Evolutionary conservation across 2,329 filamentous ascomycete species (phyloP).

Genomic region (Polychaeton citri): DNA sequence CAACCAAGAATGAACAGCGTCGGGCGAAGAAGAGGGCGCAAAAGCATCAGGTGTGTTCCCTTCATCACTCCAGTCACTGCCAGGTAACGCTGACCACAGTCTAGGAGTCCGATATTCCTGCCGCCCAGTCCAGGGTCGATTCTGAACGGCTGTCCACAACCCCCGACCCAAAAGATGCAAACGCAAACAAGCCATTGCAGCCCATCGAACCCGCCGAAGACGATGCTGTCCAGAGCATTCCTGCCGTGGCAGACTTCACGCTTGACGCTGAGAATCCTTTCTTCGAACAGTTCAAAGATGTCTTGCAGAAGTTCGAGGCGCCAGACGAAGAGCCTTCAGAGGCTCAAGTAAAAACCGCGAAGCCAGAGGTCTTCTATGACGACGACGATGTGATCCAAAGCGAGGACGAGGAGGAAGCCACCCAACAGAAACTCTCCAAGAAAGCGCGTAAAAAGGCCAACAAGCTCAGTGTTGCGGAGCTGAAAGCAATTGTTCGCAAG

Average conservation of each 20-base stretch:
- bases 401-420: slow-evolving; percentile 59
- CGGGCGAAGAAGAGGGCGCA: slow-evolving; percentile 90
- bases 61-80: background rate
- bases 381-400: slow-evolving; percentile 79
- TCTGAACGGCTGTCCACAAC: slow-evolving; percentile 1
- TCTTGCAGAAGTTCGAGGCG: slow-evolving; percentile 68
- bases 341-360: slow-evolving; percentile 52
- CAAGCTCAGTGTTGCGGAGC: slow-evolving; percentile 85
- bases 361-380: slow-evolving; percentile 72
- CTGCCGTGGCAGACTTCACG: slow-evolving; percentile 3
- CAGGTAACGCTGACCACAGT: no score
- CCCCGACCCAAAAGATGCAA: slow-evolving; percentile 7
- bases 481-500: slow-evolving; percentile 81
- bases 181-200: slow-evolving; percentile 10
- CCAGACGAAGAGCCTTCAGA: slow-evolving; percentile 29
- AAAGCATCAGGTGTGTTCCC: slow-evolving; percentile 48
- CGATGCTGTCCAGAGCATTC: slow-evolving; percentile 14
- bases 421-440: slow-evolving; percentile 64
- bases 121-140: background rate
- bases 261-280: slow-evolving; percentile 46
- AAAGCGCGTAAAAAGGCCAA: slow-evolving; percentile 87
- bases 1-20: slow-evolving; percentile 88
- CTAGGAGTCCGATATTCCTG: no score
- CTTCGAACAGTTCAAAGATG: slow-evolving; percentile 69
- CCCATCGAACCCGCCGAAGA: slow-evolving; percentile 14